Evolutionary conservation across 1,284 basidiomycete species (phyloP).

Genomic region (Athelia psychrophila): DNA sequence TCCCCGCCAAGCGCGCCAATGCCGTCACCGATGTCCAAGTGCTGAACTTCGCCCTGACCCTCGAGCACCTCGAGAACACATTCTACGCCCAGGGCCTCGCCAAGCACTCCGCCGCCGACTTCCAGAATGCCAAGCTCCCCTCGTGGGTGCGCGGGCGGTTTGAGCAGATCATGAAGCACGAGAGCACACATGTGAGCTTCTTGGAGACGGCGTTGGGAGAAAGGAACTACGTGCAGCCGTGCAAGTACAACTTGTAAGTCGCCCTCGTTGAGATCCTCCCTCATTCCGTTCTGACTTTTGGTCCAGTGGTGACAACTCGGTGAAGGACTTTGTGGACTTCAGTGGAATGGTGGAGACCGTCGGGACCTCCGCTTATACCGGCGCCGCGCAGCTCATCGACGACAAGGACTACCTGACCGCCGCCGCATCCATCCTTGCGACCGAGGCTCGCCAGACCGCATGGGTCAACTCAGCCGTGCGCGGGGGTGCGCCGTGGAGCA

Average conservation of each 20-base stretch:
- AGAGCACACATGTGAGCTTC: slow-evolving; percentile 35
- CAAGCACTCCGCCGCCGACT: slow-evolving; percentile 37
- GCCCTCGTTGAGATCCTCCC: neutral
- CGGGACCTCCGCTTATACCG: slow-evolving; percentile 39
- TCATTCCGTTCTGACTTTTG: slow-evolving; percentile 17
- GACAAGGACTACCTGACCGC: slow-evolving; percentile 19
- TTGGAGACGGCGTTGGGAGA: slow-evolving; percentile 41
- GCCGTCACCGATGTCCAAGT: slow-evolving; percentile 25
- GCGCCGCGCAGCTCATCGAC: slow-evolving; percentile 31
- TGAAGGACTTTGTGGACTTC: slow-evolving; percentile 34
- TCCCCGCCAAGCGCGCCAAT: neutral
- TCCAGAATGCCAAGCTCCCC: slow-evolving; percentile 39
- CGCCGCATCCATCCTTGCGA: slow-evolving; percentile 29
- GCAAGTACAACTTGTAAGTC: slow-evolving; percentile 34
- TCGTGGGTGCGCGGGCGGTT: slow-evolving; percentile 40
- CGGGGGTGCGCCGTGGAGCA: slow-evolving; percentile 30
- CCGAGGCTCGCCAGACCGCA: slow-evolving; percentile 23
- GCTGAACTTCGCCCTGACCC: slow-evolving; percentile 52
- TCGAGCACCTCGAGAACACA: slow-evolving; percentile 53
- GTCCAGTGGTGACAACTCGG: slow-evolving; percentile 21
- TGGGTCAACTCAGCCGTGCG: slow-evolving; percentile 28
- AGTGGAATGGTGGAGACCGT: slow-evolving; percentile 41
- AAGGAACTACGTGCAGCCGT: slow-evolving; percentile 33
- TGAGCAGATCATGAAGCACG: slow-evolving; percentile 47
- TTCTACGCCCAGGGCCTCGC: slow-evolving; percentile 37